Conservation (phyloP, 192 early-diverging fungal species). For the Coemansia guatemalensis region DNA sequence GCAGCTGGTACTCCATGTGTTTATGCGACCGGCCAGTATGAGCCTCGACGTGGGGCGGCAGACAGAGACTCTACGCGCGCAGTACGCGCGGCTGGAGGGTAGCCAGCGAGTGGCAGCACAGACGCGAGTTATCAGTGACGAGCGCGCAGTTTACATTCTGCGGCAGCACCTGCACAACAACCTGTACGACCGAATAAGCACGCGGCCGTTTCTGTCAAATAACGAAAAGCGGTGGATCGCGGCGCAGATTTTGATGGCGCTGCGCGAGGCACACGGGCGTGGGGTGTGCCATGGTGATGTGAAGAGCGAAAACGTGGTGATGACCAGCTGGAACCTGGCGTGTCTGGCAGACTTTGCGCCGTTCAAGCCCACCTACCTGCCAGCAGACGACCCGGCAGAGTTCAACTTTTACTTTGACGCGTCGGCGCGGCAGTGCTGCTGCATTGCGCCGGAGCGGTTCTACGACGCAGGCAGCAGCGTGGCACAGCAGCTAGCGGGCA, state of each 20-base stretch:
- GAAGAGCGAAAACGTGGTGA: conserved; percentile 91
- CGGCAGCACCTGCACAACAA: conserved; percentile 87
- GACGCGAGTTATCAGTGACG: conserved; percentile 82
- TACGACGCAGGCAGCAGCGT: conserved; percentile 62
- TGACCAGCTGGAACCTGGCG: conserved; percentile 95
- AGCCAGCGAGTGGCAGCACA: conserved; percentile 81
- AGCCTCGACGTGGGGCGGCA: conserved; percentile 36
- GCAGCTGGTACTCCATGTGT: conserved; percentile 87
- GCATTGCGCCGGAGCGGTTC: conserved; percentile 95
- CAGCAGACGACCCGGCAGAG: conserved; percentile 96
- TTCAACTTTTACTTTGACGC: conserved; percentile 98
- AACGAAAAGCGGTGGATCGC: conserved; percentile 95
- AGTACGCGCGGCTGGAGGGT: conserved; percentile 54
- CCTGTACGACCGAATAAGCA: conserved; percentile 97
- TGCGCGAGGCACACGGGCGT: conserved; percentile 71
- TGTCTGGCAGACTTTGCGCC: conserved; percentile 79
- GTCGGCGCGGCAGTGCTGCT: conserved; percentile 84
- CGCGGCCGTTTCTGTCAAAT: conserved; percentile 83
- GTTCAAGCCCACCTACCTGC: conserved; percentile 88
- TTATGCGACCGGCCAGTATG: conserved; percentile 79
- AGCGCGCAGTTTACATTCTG: conserved; percentile 84
- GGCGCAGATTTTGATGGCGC: conserved; percentile 78
- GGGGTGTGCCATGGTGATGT: conserved; percentile 93
- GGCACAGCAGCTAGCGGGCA: conserved; percentile 27
- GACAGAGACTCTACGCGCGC: conserved; percentile 24